Evolutionary conservation across 2,329 filamentous ascomycete species (phyloP).

Genomic region (Aspergillus fumigatus): DNA sequence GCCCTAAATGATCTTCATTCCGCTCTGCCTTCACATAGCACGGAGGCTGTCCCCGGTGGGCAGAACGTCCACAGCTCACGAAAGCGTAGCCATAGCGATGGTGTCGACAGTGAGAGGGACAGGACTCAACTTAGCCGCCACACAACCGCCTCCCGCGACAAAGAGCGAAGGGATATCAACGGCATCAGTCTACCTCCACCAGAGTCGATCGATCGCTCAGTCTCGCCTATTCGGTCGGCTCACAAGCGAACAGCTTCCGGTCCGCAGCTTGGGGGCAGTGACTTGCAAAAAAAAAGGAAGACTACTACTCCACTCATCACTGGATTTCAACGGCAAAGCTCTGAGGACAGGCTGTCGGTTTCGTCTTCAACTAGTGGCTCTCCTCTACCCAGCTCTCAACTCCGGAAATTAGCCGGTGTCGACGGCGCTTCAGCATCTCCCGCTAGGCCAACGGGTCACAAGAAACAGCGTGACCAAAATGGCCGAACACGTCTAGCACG

Average conservation of each 20-base stretch:
- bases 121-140: conserved; percentile 20
- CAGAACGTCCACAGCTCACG: conserved; percentile 23
- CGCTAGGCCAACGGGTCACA: conserved; percentile 62
- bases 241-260: conserved; percentile 37
- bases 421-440: conserved; percentile 55
- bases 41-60: conserved; percentile 10
- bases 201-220: conserved; percentile 30
- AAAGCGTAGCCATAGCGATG: conserved; percentile 38
- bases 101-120: conserved; percentile 26
- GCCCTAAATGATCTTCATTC: conserved; percentile 20
- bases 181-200: conserved; percentile 24
- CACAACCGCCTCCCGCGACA: conserved; percentile 15
- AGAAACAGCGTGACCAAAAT: conserved; percentile 86
- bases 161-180: conserved; percentile 25
- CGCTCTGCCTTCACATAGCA: conserved; percentile 10
- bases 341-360: conserved; percentile 43
- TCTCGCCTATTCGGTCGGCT: conserved; percentile 32
- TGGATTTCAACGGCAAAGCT: conserved; percentile 40
- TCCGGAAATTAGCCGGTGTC: conserved; percentile 39
- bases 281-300: conserved; percentile 31
- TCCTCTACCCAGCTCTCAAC: conserved; percentile 36
- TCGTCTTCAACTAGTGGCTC: conserved; percentile 44
- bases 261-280: conserved; percentile 22
- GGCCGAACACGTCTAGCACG: conserved; percentile 87
- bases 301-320: conserved; percentile 38